Base-by-base conservation (phyloP, 768 basidiomycete genomes). In the Chalciporus chontae region DNA sequence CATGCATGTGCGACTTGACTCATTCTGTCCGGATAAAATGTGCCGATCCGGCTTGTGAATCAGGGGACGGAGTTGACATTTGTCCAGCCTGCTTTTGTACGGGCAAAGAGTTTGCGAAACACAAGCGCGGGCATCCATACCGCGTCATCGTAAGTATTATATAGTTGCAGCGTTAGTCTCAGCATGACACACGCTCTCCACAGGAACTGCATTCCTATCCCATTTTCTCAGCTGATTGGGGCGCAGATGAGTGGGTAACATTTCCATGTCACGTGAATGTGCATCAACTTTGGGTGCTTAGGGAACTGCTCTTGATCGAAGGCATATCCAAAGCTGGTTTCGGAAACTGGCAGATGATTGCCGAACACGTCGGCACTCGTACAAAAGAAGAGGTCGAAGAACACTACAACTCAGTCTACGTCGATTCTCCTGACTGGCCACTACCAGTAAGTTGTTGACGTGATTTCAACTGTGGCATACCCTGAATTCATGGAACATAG, bases 1-100 rank as follows among this genome's bases (percentile, higher is more conserved):
- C 81, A 13, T 95, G 94, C 69, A 73, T 73, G 54, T 80, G 83
- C 70, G 93, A 98, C 71, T 78, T 98, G 57, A 97, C 96, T 3
- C 93, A 97, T 65, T 90, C 90, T n/a, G 83, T 96, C 54, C 87
- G 94, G 54, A 92, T 99, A 65, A 94, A 94, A 70, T 99, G 95
- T 65, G 94, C 95, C 27, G 88, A 90, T 68, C 78, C 81, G 5
- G 73, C 71, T 36, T 93, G 89, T 47, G 85, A 82, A 45, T 78
- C 80, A 3, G 77, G 81, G 21, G 81, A 85, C 39, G 94, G 94
- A 15, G 85, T 96, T 48, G 95, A 99, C 67, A 77, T 99, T 5
- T 99, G 96, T 63, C 93, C 94, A 7, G 64, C 77, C 24, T 98
- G 96, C 69, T 97, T 97, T 71, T 91, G 90, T 65, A 77, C 83